Evolutionary conservation across 306 rosid genomes (phyloP).

Genomic region (Fagus crenata): DNA sequence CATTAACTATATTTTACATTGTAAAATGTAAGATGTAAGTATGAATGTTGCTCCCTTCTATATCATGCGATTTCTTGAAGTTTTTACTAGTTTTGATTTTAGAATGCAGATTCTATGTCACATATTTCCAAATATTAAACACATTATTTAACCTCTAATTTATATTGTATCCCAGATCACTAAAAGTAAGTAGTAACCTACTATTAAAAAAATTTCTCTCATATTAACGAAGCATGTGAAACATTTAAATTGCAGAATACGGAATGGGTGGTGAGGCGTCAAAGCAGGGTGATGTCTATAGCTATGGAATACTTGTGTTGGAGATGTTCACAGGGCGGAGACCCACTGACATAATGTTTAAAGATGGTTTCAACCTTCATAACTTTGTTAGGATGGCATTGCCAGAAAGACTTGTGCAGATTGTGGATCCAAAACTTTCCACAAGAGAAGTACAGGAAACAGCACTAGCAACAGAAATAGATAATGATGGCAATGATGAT

Average conservation of each 20-base stretch:
- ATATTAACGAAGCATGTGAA: not conserved
- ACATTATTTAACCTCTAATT: too few species aligned
- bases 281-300: slow-evolving; percentile 32
- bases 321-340: slow-evolving; percentile 29
- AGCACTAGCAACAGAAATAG: not conserved
- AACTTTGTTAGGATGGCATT: slow-evolving; percentile 25
- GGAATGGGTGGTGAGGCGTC: slow-evolving; percentile 32
- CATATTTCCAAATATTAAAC: too few species aligned
- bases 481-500: not conserved
- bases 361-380: slow-evolving; percentile 28
- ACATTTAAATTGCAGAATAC: slow-evolving; percentile 30
- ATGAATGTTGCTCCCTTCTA: too few species aligned
- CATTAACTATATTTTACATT: too few species aligned
- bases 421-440: slow-evolving; percentile 36
- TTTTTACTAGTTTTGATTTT: too few species aligned
- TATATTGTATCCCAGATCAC: too few species aligned
- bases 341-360: slow-evolving; percentile 36
- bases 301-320: slow-evolving; percentile 41
- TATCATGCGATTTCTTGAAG: too few species aligned
- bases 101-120: too few species aligned
- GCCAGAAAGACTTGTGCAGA: slow-evolving; percentile 27
- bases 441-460: slow-evolving; percentile 6
- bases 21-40: too few species aligned
- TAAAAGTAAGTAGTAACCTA: not conserved
- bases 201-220: not conserved